A percentile compares a stretch with the other conserved stretches of the same genome.
phyloP scores from a whole-genome alignment of 345 rosid genomes.

The Acer yangbiense region DNA sequence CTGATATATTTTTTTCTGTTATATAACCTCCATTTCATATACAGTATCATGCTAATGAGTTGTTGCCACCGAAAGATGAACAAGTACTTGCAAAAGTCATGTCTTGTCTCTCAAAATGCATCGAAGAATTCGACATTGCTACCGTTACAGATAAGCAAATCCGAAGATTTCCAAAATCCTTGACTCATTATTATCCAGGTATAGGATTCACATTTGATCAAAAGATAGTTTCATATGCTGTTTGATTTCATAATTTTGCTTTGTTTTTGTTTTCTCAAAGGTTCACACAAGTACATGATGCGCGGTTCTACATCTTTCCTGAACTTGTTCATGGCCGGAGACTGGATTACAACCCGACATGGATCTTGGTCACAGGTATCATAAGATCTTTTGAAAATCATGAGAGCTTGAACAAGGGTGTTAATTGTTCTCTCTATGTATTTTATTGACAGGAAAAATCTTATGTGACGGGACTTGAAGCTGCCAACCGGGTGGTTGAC shows the following conservation, averaged over 20 bases:
- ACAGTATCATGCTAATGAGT: constrained; percentile 56
- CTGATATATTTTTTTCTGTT: background rate
- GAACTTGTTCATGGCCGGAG: constrained; percentile 70
- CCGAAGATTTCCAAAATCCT: constrained; percentile 43
- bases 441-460: constrained; percentile 45
- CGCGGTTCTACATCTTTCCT: constrained; percentile 51
- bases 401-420: background rate
- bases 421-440: background rate
- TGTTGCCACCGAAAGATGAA: constrained; percentile 48
- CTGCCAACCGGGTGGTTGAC: constrained; percentile 51
- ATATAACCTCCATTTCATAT: background rate
- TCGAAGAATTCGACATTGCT: constrained; percentile 43
- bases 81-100: constrained; percentile 36
- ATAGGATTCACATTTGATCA: constrained; percentile 3
- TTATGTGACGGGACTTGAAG: constrained; percentile 55
- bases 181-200: constrained; percentile 69
- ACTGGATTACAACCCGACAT: constrained; percentile 61
- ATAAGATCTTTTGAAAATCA: too few relatives aligned
- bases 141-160: constrained; percentile 43
- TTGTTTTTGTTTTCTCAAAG: constrained; percentile 23
- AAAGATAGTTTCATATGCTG: background rate
- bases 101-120: constrained; percentile 43
- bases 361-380: constrained; percentile 69
- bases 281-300: constrained; percentile 69
- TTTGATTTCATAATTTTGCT: background rate